phyloP scores from a whole-genome alignment of 257 asterid species.

The Misopates orontium region DNA sequence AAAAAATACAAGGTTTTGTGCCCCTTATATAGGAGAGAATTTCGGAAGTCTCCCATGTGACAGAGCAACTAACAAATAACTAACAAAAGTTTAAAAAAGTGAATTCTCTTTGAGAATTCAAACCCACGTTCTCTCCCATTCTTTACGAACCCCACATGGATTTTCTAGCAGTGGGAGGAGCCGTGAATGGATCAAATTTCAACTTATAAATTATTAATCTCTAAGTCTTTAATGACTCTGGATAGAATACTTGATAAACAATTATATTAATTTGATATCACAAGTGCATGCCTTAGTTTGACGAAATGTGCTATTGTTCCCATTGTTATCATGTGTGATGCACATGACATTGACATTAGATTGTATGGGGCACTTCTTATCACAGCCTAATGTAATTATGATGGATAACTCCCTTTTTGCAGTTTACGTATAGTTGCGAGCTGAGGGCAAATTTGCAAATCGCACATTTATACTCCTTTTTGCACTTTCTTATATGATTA shows the following conservation, averaged over 20 bases:
- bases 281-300: constrained; percentile 35
- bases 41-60: constrained; percentile 34
- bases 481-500: no score
- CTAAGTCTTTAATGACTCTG: constrained; percentile 5
- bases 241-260: constrained; percentile 21
- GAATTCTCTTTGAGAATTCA: constrained; percentile 35
- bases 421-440: constrained; percentile 3
- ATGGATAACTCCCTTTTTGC: background rate
- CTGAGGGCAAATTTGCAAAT: background rate
- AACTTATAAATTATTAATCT: no score
- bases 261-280: constrained; percentile 7
- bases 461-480: background rate
- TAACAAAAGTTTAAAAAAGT: background rate
- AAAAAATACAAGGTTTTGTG: constrained; percentile 4
- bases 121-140: constrained; percentile 53
- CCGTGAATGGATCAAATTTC: constrained; percentile 36
- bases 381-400: background rate
- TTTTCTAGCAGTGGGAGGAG: constrained; percentile 23
- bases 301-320: constrained; percentile 17
- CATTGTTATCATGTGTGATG: constrained; percentile 33
- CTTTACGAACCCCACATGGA: constrained; percentile 49
- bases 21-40: constrained; percentile 27
- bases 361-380: constrained; percentile 22
- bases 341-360: constrained; percentile 31
- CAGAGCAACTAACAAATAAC: constrained; percentile 18